Percentiles rank a stretch among this genome's conserved stretches.
These are phyloP conservation scores for Stentor roeselii DNA, from an alignment of 73 alveolate genomes.

Conservation along the genomic window DNA sequence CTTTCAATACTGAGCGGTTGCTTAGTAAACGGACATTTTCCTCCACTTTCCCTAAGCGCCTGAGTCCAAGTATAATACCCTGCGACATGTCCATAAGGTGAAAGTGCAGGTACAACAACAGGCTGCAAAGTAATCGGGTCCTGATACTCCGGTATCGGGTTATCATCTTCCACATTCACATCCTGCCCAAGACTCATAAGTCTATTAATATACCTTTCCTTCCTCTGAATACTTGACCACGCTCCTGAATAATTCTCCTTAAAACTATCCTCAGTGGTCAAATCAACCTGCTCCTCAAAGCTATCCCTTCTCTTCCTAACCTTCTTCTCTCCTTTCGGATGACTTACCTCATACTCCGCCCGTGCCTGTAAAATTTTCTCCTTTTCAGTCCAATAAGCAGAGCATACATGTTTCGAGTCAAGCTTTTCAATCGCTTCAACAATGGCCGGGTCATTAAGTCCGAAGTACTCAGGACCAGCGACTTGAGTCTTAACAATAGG, in stretches of 20 bases:
- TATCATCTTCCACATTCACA: neutral
- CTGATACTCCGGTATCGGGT: neutral
- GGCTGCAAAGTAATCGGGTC: slow-evolving; percentile 6
- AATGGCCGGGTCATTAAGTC: neutral
- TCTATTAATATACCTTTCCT: neutral
- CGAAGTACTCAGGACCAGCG: slow-evolving; percentile 8
- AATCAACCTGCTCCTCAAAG: neutral
- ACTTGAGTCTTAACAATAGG: neutral
- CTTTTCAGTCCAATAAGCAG: neutral
- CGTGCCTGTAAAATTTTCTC: neutral
- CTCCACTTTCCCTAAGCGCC: neutral
- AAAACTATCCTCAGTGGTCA: neutral
- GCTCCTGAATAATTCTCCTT: neutral
- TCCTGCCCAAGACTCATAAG: neutral
- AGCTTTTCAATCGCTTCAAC: neutral
- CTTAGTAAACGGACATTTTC: neutral
- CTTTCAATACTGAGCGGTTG: neutral
- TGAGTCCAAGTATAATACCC: neutral
- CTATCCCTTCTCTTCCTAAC: neutral
- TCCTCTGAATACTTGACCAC: neutral
- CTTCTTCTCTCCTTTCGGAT: neutral
- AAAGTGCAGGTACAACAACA: neutral
- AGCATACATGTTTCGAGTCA: neutral
- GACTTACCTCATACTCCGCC: neutral
- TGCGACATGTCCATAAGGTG: slow-evolving; percentile 9